A percentile compares a stretch with the other conserved stretches of the same genome.
Evolutionary conservation across 331 rosid genomes (phyloP).

Genomic region (Ulmus americana): DNA sequence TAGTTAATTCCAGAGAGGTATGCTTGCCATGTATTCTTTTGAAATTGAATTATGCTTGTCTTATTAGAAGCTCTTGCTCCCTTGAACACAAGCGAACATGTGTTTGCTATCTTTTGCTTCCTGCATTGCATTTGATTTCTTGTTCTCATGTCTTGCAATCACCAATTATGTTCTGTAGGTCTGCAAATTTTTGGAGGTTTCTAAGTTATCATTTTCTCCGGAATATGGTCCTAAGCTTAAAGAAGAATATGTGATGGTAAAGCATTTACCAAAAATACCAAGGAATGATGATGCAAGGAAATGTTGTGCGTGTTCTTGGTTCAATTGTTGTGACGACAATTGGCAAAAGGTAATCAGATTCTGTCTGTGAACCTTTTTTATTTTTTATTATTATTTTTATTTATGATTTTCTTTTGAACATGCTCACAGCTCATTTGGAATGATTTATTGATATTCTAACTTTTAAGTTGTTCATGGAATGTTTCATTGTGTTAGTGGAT

Average conservation of each 20-base stretch:
- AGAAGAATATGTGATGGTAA: slow-evolving; percentile 92
- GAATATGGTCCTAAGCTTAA: slow-evolving; percentile 95
- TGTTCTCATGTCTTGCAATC: slow-evolving; percentile 12
- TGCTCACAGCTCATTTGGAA: background rate
- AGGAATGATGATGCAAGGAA: slow-evolving; percentile 56
- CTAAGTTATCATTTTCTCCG: slow-evolving; percentile 80
- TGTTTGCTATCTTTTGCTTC: background rate
- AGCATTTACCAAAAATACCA: slow-evolving; percentile 76
- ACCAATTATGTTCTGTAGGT: slow-evolving; percentile 47
- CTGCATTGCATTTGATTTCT: slow-evolving; percentile 1
- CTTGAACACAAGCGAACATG: background rate
- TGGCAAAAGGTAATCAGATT: slow-evolving; percentile 84
- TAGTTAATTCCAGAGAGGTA: slow-evolving; percentile 96
- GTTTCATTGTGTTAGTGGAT: background rate
- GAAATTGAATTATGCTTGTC: background rate
- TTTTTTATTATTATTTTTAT: no score
- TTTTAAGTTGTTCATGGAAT: background rate
- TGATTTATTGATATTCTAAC: background rate
- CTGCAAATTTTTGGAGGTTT: slow-evolving; percentile 97
- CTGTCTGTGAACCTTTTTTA: slow-evolving; percentile 4
- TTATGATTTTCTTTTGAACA: no score
- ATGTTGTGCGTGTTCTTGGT: slow-evolving; percentile 68
- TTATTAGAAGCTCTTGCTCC: background rate
- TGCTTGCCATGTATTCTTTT: slow-evolving; percentile 18
- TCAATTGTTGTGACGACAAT: slow-evolving; percentile 84